Evolutionary conservation across 2,329 filamentous ascomycete species (phyloP).

Genomic region (Periconia sp.): DNA sequence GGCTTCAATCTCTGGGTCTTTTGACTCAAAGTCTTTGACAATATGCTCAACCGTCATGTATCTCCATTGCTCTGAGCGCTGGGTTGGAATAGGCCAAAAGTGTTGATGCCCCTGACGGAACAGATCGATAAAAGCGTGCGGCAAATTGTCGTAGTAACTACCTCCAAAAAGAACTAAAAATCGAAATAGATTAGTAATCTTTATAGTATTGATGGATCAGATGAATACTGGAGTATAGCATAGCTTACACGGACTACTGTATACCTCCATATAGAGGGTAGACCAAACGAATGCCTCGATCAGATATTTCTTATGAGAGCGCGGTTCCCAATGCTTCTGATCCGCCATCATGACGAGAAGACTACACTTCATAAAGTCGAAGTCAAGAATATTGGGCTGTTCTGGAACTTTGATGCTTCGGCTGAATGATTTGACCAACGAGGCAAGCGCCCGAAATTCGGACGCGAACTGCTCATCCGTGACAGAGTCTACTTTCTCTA

Average conservation of each 20-base stretch:
- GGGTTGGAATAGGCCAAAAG: conserved; percentile 2
- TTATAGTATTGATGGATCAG: conserved; percentile 1
- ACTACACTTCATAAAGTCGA: background rate
- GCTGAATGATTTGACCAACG: conserved; percentile 21
- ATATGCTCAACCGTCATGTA: conserved; percentile 10
- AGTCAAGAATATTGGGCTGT: background rate
- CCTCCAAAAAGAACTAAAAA: conserved; percentile 9
- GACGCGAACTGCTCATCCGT: conserved; percentile 21
- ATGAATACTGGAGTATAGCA: too few relatives aligned
- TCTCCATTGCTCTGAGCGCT: conserved; percentile 18
- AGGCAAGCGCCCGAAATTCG: conserved; percentile 17
- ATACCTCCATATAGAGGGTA: background rate
- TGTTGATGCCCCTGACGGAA: conserved; percentile 7
- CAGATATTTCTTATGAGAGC: conserved; percentile 13
- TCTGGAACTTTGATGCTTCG: conserved; percentile 5
- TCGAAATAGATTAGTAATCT: background rate
- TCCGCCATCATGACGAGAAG: conserved; percentile 1
- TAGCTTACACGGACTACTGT: background rate
- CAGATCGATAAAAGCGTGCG: background rate
- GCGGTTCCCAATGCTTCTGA: conserved; percentile 11
- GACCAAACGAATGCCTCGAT: conserved; percentile 13
- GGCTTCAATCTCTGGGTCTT: background rate
- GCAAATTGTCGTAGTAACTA: background rate
- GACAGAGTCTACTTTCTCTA: conserved; percentile 15
- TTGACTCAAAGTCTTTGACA: background rate